Base-by-base conservation (phyloP, 176 grass and related monocot genomes). In the Oryza australiensis region DNA sequence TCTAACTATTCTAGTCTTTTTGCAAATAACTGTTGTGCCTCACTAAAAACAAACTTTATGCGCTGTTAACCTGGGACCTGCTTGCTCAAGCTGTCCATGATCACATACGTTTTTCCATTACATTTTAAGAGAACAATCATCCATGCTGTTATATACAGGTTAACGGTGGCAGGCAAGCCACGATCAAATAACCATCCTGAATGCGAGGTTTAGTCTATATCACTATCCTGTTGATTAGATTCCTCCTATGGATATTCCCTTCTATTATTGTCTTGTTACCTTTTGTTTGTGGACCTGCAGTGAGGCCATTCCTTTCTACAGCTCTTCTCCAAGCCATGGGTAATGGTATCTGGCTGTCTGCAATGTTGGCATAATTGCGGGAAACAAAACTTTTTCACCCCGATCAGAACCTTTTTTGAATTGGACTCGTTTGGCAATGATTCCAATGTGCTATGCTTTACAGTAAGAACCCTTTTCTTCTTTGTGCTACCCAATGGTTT, bases 201-300 rank as follows among this genome's bases (percentile, higher is more conserved):
- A 1, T 75, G 46, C 63, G 49, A 48, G 26, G 42, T 83, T 83
- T 55, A 68, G 65, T 40, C 76, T 82, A 48, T 81, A 62, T 45
- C 68, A 62, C 45, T 4, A 41, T 82, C 68, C 53, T 70, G 74
- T 81, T 94, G 85, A 89, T 72, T 84, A 70, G 86, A 89, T 55
- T 10, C 66, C 43, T 74, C 49, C 40, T 87, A 79, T 75, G 79
- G 68, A 88, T 87, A 83, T 88, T 66, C 85, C 75, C 41, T 79
- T 94, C 45, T 77, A 93, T 90, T 78, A 84, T 88, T 86, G 72
- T 86, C 53, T 83, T 80, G 77, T 88, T 74, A 79, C 42, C 67
- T 90, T 92, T 66, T 76, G 55, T 85, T 86, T 73, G 86, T 81
- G 79, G 82, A 49, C 57, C 71, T 82, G 48, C 78, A 27, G 40